These are phyloP conservation scores for Zymoseptoria crescenta DNA, from an alignment of 2,329 filamentous ascomycete genomes.

Conservation along the genomic window DNA sequence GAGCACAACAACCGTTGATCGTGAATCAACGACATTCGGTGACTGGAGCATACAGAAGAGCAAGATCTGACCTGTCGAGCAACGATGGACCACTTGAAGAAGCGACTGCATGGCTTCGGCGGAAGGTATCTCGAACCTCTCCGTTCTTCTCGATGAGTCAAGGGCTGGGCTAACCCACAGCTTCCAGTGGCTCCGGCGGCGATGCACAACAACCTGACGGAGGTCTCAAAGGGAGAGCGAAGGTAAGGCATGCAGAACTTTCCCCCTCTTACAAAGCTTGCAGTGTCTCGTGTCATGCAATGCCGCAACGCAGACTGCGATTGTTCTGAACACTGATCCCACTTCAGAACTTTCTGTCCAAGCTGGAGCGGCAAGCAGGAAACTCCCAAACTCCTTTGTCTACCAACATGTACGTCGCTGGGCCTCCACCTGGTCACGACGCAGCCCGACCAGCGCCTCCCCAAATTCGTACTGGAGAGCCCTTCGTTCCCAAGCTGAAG, in stretches of 20 bases:
- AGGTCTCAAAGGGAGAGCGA: neutral
- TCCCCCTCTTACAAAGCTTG: neutral
- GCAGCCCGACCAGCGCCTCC: neutral
- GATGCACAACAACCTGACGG: neutral
- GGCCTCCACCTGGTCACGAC: neutral
- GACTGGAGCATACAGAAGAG: neutral
- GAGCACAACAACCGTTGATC: neutral
- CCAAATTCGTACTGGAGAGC: neutral
- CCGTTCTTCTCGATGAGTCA: neutral
- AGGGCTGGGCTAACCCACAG: neutral
- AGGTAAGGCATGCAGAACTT: neutral
- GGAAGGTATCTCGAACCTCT: neutral
- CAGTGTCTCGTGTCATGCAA: neutral
- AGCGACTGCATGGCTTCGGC: neutral
- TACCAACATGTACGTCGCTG: neutral
- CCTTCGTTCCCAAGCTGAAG: conserved; percentile 9
- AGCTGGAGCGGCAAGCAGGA: neutral
- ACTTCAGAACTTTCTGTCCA: neutral
- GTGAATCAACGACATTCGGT: neutral
- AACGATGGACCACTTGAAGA: neutral
- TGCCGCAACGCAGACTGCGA: neutral
- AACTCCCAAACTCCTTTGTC: neutral
- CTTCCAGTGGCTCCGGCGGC: neutral
- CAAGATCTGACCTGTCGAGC: neutral
- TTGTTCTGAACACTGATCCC: neutral